A percentile compares a stretch with the other conserved stretches of the same genome.
These are phyloP conservation scores for Themeda triandra DNA, from an alignment of 176 grass and related monocot species.

Conservation along the genomic window DNA sequence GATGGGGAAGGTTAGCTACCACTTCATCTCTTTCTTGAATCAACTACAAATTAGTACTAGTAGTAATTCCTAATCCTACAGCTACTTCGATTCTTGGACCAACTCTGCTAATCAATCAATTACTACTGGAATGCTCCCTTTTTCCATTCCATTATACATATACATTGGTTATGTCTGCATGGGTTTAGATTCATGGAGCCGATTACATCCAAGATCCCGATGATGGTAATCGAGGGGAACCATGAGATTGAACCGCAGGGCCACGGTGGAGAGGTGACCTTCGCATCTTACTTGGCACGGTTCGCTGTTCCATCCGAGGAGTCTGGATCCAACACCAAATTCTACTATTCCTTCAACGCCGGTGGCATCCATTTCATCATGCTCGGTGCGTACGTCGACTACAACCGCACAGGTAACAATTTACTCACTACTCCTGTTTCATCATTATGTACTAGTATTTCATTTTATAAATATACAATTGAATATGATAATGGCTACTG, in stretches of 20 bases:
- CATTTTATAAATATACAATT: background rate
- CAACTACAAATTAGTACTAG: background rate
- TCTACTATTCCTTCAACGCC: slow-evolving; percentile 89
- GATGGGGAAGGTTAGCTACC: slow-evolving; percentile 62
- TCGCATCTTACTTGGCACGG: slow-evolving; percentile 71
- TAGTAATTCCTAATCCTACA: background rate
- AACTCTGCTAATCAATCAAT: background rate
- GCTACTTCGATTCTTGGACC: background rate
- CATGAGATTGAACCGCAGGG: slow-evolving; percentile 92
- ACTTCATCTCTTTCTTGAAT: background rate
- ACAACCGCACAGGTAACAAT: slow-evolving; percentile 58
- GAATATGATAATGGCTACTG: background rate
- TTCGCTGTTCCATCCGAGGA: slow-evolving; percentile 81
- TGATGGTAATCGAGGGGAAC: slow-evolving; percentile 96
- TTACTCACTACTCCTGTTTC: background rate
- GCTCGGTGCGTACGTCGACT: slow-evolving; percentile 85
- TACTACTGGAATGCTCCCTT: background rate
- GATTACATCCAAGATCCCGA: slow-evolving; percentile 55
- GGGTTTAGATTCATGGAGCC: slow-evolving; percentile 80
- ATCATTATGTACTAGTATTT: background rate
- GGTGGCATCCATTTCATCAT: slow-evolving; percentile 90
- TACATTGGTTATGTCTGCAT: background rate
- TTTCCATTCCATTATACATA: background rate
- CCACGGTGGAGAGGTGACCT: slow-evolving; percentile 56
- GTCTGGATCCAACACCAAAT: slow-evolving; percentile 62